phyloP scores from a whole-genome alignment of 352 stramenopile species.

The Phytophthora pistaciae region DNA sequence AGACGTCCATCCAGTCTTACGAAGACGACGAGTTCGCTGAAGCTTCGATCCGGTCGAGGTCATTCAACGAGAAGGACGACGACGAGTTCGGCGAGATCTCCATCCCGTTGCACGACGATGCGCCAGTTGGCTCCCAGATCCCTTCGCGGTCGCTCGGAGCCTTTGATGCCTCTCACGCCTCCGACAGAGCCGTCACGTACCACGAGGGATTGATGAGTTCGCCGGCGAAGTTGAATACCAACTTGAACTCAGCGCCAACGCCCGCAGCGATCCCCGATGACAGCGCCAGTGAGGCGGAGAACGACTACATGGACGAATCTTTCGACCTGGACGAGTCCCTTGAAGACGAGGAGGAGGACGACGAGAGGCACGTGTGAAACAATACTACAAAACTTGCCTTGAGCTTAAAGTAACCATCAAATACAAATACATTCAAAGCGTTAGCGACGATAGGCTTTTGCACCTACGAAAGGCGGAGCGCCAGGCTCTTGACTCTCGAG shows the following conservation, averaged over 20 bases:
- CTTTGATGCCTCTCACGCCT: too few species aligned
- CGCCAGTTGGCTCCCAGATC: neutral
- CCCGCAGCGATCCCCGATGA: conserved; percentile 10
- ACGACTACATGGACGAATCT: conserved; percentile 75
- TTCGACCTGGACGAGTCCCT: conserved; percentile 84
- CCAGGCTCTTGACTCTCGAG: conserved; percentile 48
- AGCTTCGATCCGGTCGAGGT: neutral
- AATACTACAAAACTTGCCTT: too few species aligned
- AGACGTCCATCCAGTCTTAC: neutral
- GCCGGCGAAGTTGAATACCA: conserved; percentile 3
- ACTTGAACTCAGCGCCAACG: neutral
- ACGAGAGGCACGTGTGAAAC: conserved; percentile 26
- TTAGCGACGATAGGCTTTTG: conserved; percentile 34
- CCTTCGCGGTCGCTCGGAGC: neutral
- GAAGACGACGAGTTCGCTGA: conserved; percentile 15
- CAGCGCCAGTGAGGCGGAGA: conserved; percentile 43
- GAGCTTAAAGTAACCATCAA: neutral
- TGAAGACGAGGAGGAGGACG: conserved; percentile 55
- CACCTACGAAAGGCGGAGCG: conserved; percentile 57
- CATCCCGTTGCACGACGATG: conserved; percentile 20
- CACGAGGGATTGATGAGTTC: conserved; percentile 16
- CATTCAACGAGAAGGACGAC: conserved; percentile 14
- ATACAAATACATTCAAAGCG: neutral
- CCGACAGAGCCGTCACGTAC: neutral
- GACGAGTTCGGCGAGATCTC: conserved; percentile 26